Conservation (phyloP, 768 basidiomycete species). For the Boletales sp. region DNA sequence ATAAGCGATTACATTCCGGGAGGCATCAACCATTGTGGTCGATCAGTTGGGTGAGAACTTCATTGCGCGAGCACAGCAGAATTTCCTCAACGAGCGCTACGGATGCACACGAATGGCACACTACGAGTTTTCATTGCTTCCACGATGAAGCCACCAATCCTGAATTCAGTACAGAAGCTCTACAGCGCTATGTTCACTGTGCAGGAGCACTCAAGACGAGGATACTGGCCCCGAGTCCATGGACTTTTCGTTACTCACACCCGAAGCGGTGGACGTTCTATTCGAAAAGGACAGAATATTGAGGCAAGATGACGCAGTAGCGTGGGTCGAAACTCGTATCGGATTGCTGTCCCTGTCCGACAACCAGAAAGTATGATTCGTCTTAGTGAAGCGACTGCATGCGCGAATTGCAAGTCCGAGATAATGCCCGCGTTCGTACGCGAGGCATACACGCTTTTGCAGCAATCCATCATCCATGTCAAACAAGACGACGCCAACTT, state of each 20-base stretch:
- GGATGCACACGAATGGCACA: no score
- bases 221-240: no score
- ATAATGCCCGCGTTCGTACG: no score
- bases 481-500: conserved; percentile 99
- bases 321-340: conserved; percentile 87
- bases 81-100: no score
- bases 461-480: conserved; percentile 98
- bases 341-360: conserved; percentile 97
- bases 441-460: conserved; percentile 89
- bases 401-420: conserved; percentile 97
- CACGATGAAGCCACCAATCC: conserved; percentile 93
- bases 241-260: no score
- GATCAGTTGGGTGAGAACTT: no score
- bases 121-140: conserved; percentile 96
- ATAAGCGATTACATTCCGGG: no score
- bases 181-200: conserved; percentile 96
- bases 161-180: conserved; percentile 94
- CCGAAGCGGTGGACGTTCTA: conserved; percentile 57
- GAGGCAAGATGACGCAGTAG: conserved; percentile 89
- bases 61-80: no score
- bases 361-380: conserved; percentile 99
- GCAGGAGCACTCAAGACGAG: conserved; percentile 92
- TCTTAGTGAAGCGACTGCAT: conserved; percentile 92
- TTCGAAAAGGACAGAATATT: conserved; percentile 95
- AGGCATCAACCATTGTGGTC: no score